Evolutionary conservation across 139 green algal species (phyloP), one percentile per base, ranked within the genome.

Genomic region (Chlorella sp.): DNA sequence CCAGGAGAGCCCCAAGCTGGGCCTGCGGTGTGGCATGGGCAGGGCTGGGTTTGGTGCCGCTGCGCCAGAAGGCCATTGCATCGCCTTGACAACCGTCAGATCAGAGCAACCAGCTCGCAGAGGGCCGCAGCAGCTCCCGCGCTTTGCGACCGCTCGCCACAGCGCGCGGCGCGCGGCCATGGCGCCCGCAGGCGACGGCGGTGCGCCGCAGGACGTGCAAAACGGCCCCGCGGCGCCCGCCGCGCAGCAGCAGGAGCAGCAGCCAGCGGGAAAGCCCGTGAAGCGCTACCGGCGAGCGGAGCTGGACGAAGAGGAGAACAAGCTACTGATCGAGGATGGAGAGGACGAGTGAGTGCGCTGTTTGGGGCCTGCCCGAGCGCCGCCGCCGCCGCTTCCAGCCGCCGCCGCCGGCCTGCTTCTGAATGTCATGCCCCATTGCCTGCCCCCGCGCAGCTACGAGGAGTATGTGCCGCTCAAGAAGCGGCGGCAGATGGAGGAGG

Each of bases 391-490:
- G 8, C 51, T 67, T 36, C 8, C 51, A 17, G 30, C 58, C 44
- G 3, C 54, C 48, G 28, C 56, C 17, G 68, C 41, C 54, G 5
- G 51, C 32, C 82, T 17, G 7, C 26, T 5, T 56, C 30, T 9
- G 3, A 8, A 13, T 72, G 38, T 13, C 32, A 1, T 3, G 20
- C 46, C n/a, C 0, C 67, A 34, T 34, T 22, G 4, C 30, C n/a
- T n/a, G 11, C 32, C 44, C 48, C 41, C 14, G 26, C 30, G 58
- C 81, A 91, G 88, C 1, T 89, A 90, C 41, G 90, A 95, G 70
- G 96, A 98, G 88, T 99, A 99, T 51, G 76, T 99, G 32, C 94
- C 96, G 0, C 44, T 98, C 2, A 95, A 94, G 58, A 97, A 98
- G 88, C 89, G 96, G 41, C 87, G 93, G 2, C 83, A 90, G 41